Evolutionary conservation across 352 stramenopile genomes (phyloP).

Genomic region (Thalassiosira hispida): DNA sequence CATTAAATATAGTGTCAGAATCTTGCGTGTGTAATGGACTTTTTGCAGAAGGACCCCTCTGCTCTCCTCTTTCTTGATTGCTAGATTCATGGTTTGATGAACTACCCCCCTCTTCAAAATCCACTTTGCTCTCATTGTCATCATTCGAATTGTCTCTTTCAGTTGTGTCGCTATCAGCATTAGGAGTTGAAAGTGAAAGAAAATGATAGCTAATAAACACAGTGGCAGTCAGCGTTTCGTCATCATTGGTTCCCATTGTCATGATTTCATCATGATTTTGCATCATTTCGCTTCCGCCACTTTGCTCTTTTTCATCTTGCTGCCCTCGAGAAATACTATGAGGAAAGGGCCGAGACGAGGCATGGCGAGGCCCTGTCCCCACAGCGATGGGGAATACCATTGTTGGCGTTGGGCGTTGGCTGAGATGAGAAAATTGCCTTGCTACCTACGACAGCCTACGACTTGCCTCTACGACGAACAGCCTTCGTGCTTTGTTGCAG

Average conservation of each 20-base stretch:
- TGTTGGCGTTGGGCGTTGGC: background rate
- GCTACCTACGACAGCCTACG: too few species aligned
- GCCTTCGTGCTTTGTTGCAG: background rate
- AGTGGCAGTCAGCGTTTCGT: constrained; percentile 44
- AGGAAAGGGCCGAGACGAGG: constrained; percentile 44
- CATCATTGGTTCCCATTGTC: constrained; percentile 47
- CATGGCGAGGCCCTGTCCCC: constrained; percentile 32
- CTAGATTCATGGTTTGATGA: background rate
- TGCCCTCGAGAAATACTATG: constrained; percentile 9
- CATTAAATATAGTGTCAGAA: constrained; percentile 25
- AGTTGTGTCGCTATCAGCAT: background rate
- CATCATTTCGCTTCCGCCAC: constrained; percentile 1
- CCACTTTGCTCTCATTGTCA: background rate
- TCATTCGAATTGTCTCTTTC: background rate
- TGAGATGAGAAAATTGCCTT: background rate
- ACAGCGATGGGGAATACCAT: constrained; percentile 42
- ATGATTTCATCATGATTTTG: constrained; percentile 32
- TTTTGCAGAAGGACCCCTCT: background rate
- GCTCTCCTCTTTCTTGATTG: background rate
- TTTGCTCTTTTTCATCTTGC: constrained; percentile 1
- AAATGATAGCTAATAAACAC: constrained; percentile 58
- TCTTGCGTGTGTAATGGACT: background rate
- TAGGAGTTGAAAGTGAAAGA: constrained; percentile 12
- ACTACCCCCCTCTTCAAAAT: constrained; percentile 4
- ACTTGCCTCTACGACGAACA: too few species aligned